phyloP scores from a whole-genome alignment of 306 rosid species.

The Crotalaria pallida region DNA sequence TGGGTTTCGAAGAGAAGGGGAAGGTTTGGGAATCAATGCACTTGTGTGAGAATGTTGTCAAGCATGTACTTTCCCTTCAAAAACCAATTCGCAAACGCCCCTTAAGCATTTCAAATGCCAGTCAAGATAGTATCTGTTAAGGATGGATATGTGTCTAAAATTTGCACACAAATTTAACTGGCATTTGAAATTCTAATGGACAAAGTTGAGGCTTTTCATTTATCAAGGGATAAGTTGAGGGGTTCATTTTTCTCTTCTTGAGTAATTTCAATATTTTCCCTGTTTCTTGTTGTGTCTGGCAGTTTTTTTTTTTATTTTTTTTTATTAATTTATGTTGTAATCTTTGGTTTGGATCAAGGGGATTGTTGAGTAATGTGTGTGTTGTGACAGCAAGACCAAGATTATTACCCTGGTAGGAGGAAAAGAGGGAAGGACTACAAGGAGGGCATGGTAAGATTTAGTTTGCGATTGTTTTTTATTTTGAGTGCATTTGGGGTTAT shows the following conservation, averaged over 20 bases:
- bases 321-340: neutral
- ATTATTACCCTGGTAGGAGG: constrained; percentile 91
- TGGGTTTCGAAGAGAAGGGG: too few species aligned
- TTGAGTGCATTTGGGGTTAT: neutral
- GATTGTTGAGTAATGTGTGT: constrained; percentile 7
- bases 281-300: neutral
- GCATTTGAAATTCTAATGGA: neutral
- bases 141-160: too few species aligned
- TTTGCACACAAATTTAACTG: neutral
- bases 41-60: too few species aligned
- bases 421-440: constrained; percentile 96
- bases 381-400: constrained; percentile 74
- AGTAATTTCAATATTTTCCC: too few species aligned
- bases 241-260: neutral
- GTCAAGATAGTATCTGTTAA: neutral
- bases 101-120: neutral
- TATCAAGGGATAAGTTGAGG: neutral
- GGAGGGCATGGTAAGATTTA: constrained; percentile 72
- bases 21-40: too few species aligned
- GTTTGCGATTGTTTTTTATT: neutral
- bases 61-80: too few species aligned
- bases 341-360: neutral
- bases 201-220: neutral
- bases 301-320: too few species aligned
- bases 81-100: too few species aligned